These are phyloP conservation scores for Neonectria coccinea DNA, from an alignment of 2,329 filamentous ascomycete species.

Conservation along the genomic window DNA sequence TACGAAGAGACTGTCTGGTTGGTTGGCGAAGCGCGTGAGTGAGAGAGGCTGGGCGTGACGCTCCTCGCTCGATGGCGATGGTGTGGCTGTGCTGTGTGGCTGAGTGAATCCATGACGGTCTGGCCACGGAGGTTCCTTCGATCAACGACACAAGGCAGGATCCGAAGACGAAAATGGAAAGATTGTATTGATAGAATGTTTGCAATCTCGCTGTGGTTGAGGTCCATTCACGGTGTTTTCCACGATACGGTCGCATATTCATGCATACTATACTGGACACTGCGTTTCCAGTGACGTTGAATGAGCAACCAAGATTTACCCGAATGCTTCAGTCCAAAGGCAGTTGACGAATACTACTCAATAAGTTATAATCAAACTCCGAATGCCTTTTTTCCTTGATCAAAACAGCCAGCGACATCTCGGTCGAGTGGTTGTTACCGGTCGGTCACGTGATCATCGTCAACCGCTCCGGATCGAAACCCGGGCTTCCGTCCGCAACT, in stretches of 20 bases:
- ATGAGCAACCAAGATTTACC: background rate
- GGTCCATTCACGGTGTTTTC: background rate
- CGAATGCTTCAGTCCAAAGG: no score
- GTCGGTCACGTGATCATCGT: background rate
- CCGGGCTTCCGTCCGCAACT: background rate
- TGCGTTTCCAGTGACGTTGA: background rate
- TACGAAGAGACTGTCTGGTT: conserved; percentile 26
- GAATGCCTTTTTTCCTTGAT: background rate
- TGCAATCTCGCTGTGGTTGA: background rate
- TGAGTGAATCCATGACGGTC: background rate
- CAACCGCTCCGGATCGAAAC: background rate
- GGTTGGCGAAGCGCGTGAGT: conserved; percentile 35
- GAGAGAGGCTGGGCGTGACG: conserved; percentile 31
- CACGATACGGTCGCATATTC: no score
- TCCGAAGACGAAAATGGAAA: background rate
- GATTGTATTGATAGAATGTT: background rate
- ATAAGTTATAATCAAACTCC: no score
- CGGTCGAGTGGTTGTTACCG: background rate
- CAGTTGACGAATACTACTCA: no score
- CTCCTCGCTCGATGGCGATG: conserved; percentile 15
- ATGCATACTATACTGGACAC: background rate
- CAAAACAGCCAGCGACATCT: background rate
- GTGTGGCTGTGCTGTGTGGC: conserved; percentile 41
- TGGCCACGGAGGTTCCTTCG: background rate
- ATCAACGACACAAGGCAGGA: background rate